Base-by-base conservation (phyloP, 1,284 basidiomycete genomes). In the Dichomitus squalens region DNA sequence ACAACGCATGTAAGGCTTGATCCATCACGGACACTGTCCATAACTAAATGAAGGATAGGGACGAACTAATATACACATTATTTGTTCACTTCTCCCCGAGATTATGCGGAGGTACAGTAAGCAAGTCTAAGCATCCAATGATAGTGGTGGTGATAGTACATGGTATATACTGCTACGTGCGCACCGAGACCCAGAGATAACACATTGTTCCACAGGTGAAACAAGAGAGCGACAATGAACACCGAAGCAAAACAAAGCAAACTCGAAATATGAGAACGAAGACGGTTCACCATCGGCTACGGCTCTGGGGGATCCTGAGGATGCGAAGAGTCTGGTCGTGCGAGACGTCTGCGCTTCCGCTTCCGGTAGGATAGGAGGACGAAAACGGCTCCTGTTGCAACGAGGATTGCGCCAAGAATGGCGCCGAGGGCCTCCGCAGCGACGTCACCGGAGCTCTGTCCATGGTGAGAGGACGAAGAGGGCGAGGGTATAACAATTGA, bases 371-470 rank as follows among this genome's bases (percentile, higher is more conserved):
- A 57, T 38, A 51, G 47, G 6, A 60, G 12, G 33, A 53, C 25
- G 18, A 58, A 52, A 5, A 43, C 51, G 7, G 34, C 53, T 1
- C 38, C 64, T 6, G 52, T 51, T 1, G 46, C 55, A 16, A 63
- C 29, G 12, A 68, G 49, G 4, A 53, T 35, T 1, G 60, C 57
- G 0, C 66, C 66, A 31, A 68, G 52, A 3, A 68, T 16, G 0
- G 65, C 56, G 4, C 66, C 66, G 29, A 68, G 60, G 35, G 64
- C 64, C 34, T 68, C 66, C 3, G 66, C 66, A 3, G 61, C 63
- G 36, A 66, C 60, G 40, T 63, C 65, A 8, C 61, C 64, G n/a
- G 54, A 58, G 3, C 53, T 55, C 36, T 64, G 62, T 18, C 61
- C 53, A 23, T 53, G 27, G 20, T n/a, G 27, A 2, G 29, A 27